phyloP scores from a whole-genome alignment of 495 filamentous ascomycete genomes.

The Hapsidospora chrysogenum region DNA sequence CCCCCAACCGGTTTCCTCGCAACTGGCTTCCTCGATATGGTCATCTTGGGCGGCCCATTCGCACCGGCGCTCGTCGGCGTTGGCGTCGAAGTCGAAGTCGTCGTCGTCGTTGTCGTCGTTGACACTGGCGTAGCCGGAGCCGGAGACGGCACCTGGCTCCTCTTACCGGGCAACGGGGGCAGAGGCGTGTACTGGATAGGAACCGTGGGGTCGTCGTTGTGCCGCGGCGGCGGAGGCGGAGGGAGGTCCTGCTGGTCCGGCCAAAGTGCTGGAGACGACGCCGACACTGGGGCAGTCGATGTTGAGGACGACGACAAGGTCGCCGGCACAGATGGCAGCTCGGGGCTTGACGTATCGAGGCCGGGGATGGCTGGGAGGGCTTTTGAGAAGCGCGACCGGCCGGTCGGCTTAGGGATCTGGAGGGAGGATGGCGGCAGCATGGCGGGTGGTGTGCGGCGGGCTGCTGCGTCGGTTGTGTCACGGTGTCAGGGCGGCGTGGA shows the following conservation, averaged over 20 bases:
- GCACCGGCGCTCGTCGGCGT: not conserved
- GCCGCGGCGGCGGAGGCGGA: not conserved
- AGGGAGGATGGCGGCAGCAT: not conserved
- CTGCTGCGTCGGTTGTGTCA: not conserved
- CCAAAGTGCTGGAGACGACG: no score
- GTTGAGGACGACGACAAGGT: no score
- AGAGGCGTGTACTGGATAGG: not conserved
- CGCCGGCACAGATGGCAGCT: not conserved
- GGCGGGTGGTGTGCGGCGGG: not conserved
- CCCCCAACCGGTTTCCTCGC: no score
- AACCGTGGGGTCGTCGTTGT: not conserved
- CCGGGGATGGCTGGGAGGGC: slow-evolving; percentile 10
- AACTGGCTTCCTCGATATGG: no score
- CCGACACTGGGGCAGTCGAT: no score
- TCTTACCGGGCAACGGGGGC: not conserved
- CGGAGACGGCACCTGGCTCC: not conserved
- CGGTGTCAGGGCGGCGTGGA: not conserved
- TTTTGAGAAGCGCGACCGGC: slow-evolving; percentile 19
- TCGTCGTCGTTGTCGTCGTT: not conserved
- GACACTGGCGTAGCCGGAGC: not conserved
- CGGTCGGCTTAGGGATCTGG: slow-evolving; percentile 9
- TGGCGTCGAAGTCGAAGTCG: not conserved
- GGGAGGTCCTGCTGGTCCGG: not conserved
- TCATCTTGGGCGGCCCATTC: not conserved
- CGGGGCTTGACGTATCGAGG: not conserved